Evolutionary conservation across 192 early-diverging fungal genomes (phyloP), one percentile per base, ranked within the genome.

Genomic region (Chytriomyces sp.): DNA sequence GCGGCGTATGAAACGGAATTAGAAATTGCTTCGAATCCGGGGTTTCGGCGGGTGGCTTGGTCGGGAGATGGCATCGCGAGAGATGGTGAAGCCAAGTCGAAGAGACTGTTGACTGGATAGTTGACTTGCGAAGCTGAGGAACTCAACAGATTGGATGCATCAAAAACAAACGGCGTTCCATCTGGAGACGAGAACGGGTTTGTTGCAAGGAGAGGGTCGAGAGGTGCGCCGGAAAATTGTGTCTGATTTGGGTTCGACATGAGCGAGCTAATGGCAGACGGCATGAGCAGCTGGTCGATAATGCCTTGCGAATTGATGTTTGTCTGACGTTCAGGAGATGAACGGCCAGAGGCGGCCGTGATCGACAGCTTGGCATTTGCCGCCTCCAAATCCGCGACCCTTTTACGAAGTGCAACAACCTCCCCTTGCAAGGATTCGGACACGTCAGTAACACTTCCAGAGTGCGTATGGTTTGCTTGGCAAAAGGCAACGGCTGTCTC

Each of bases 401-500:
- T 61, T 16, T 20, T 20, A 8, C n/a, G 20, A 61, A 63, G 69
- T 23, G 53, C 61, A 10, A 59, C 50, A 11, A 77, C 63, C 71
- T 77, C 8, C 3, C 35, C 35, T 35, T 35, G 35, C 35, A 35
- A 35, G 35, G 35, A 35, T 35, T 35, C 35, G n/a, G n/a, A n/a
- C n/a, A n/a, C n/a, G 35, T 35, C 35, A 4, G 35, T 3, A 4
- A 4, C 35, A 35, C 0, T 35, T 35, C 35, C 35, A 4, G 35
- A 35, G 35, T 35, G 35, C 35, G 35, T 3, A 35, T 35, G 35
- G 35, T 35, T 35, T 35, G 35, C 35, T 35, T 35, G 35, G 35
- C 35, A 35, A 35, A 35, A 35, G 35, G 35, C 35, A 2, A 35
- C 35, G 35, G 35, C 35, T 0, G 66, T 46, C 53, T 76, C 75